phyloP scores from a whole-genome alignment of 306 rosid genomes.

The Pyrus pyrifolia region DNA sequence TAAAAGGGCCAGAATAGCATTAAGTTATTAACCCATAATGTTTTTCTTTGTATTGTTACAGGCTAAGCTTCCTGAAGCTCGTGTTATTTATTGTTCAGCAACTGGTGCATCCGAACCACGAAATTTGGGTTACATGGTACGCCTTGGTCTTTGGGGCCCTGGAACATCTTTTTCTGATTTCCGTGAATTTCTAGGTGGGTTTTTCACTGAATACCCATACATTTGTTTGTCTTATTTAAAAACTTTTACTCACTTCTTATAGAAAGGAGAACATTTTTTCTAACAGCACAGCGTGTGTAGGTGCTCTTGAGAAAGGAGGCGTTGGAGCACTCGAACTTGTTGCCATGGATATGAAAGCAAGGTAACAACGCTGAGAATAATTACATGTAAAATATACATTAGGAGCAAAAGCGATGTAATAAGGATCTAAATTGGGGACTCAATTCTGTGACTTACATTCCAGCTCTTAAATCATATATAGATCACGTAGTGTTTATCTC shows the following conservation, averaged over 20 bases:
- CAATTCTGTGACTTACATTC: neutral
- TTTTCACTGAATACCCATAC: neutral
- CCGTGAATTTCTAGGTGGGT: conserved; percentile 79
- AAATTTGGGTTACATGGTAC: conserved; percentile 98
- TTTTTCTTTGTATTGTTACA: conserved; percentile 29
- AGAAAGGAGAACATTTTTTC: neutral
- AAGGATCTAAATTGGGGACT: neutral
- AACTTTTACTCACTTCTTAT: neutral
- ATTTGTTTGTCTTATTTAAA: neutral
- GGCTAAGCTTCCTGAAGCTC: conserved; percentile 86
- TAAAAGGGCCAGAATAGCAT: neutral
- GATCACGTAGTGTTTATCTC: neutral
- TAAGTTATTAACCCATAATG: conserved; percentile 1
- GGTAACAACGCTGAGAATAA: conserved; percentile 38
- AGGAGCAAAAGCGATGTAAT: neutral
- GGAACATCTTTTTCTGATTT: conserved; percentile 83
- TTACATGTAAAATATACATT: neutral
- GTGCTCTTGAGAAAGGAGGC: conserved; percentile 91
- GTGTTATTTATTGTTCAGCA: conserved; percentile 93
- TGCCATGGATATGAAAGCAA: conserved; percentile 99
- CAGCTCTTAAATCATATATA: neutral
- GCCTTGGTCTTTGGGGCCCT: conserved; percentile 97
- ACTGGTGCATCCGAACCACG: conserved; percentile 99
- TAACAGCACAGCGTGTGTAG: conserved; percentile 32
- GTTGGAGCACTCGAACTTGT: conserved; percentile 99